Evolutionary conservation across 768 basidiomycete genomes (phyloP), one percentile per base, ranked within the genome.

Genomic region (Leccinum olivaceopallidum): DNA sequence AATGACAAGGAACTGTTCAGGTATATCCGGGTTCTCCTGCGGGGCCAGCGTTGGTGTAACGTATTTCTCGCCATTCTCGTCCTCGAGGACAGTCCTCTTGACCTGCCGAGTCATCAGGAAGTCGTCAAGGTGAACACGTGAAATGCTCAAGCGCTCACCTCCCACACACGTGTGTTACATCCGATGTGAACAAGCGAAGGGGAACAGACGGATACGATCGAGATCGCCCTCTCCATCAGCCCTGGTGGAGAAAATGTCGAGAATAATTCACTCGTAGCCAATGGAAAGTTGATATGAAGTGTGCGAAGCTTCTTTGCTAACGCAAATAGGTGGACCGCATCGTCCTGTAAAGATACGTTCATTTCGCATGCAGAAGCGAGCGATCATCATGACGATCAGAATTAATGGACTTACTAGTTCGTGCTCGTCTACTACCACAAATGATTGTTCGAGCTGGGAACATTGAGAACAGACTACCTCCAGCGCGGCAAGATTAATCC

Each of bases 1-100:
- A 16, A 89, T 80, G 36, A 90, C 88, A 53, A 88, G 79, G 65
- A 92, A 90, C 55, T 83, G 83, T 63, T 92, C 89, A 20, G 89
- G 89, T 20, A 92, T 75, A 60, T 85, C 87, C 8, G 83, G 84
- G 59, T 76, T 82, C 64, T 89, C 87, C 62, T 87, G 89, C 1
- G 80, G 77, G 2, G 72, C 76, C 8, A 89, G 73, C 1, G 60
- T 73, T 9, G 77, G 77, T 56, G 75, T 73, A 22, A 73, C 69
- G 14, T 65, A 67, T 42, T 79, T 73, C 53, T 70, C 71, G 1
- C 83, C 83, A 36, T 77, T 69, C 28, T 77, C 77, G 16, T 75
- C 72, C 9, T 71, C 60, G 3, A 66, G 54, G 12, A 83, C 74
- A 16, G 63, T 65, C 42, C 82, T 76, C 57, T 77, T 74, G 37